A percentile compares a stretch with the other conserved stretches of the same genome.
phyloP scores from a whole-genome alignment of 441 rosid species.

The Brassica hybrid region DNA sequence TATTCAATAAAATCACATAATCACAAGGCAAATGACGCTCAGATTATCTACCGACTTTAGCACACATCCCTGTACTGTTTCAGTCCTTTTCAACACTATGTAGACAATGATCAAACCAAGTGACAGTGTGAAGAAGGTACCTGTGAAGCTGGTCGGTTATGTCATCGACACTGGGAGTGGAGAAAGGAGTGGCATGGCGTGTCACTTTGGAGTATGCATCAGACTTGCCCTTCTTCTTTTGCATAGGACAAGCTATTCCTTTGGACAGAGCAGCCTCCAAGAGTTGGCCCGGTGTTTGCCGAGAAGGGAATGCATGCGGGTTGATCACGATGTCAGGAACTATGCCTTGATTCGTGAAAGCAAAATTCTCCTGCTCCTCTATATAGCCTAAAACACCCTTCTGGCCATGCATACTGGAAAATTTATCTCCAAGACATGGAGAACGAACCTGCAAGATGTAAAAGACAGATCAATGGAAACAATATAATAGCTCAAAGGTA shows the following conservation, averaged over 20 bases:
- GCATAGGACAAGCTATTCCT: slow-evolving; percentile 75
- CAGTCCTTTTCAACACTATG: no score
- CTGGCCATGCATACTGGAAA: slow-evolving; percentile 99
- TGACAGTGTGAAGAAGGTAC: slow-evolving; percentile 44
- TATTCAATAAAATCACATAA: no score
- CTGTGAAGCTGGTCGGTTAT: slow-evolving; percentile 90
- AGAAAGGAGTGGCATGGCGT: slow-evolving; percentile 90
- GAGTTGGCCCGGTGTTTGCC: slow-evolving; percentile 97
- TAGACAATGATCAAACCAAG: neutral
- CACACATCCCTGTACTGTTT: no score
- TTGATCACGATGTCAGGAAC: slow-evolving; percentile 94
- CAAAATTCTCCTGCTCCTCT: slow-evolving; percentile 93
- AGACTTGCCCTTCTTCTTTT: slow-evolving; percentile 35
- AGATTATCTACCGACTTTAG: no score
- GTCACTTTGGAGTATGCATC: slow-evolving; percentile 61
- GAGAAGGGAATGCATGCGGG: slow-evolving; percentile 95
- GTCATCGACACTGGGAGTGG: slow-evolving; percentile 68
- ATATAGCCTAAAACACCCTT: slow-evolving; percentile 94
- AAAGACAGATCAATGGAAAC: slow-evolving; percentile 24
- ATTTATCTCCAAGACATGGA: slow-evolving; percentile 95
- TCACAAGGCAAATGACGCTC: no score
- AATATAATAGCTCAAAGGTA: neutral
- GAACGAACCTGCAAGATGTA: slow-evolving; percentile 66
- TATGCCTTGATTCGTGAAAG: slow-evolving; percentile 89
- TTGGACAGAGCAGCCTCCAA: slow-evolving; percentile 93